Evolutionary conservation across 345 rosid species (phyloP).

Genomic region (Gossypium turneri): DNA sequence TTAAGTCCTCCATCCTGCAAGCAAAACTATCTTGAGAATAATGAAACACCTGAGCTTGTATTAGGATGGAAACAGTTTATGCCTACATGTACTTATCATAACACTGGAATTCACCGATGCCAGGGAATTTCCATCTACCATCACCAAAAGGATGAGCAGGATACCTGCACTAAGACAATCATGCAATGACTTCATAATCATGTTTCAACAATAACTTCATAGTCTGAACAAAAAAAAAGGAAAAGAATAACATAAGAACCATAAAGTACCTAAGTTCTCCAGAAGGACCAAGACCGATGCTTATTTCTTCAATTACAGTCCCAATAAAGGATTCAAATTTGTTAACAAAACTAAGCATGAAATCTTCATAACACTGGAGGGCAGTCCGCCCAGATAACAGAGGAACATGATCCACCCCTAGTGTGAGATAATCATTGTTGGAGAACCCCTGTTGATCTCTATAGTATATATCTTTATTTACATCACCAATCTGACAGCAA

Average conservation of each 20-base stretch:
- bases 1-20: conserved; percentile 65
- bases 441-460: conserved; percentile 51
- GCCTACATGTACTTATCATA: conserved; percentile 71
- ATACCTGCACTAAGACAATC: conserved; percentile 42
- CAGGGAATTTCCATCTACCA: conserved; percentile 69
- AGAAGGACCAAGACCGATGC: conserved; percentile 66
- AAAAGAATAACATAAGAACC: conserved; percentile 4
- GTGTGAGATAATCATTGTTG: conserved; percentile 60
- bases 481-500: conserved; percentile 50
- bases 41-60: conserved; percentile 3
- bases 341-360: conserved; percentile 50
- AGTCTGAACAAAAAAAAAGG: not conserved
- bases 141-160: conserved; percentile 65
- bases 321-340: conserved; percentile 49
- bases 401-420: conserved; percentile 65
- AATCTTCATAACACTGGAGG: conserved; percentile 61
- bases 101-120: conserved; percentile 73
- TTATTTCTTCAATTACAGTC: conserved; percentile 59
- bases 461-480: conserved; percentile 58
- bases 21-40: conserved; percentile 20
- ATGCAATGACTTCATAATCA: conserved; percentile 11
- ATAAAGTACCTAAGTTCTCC: conserved; percentile 56
- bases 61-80: not conserved
- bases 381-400: conserved; percentile 58
- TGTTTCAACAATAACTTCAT: conserved; percentile 16